A percentile compares a stretch with the other conserved stretches of the same genome.
These are phyloP conservation scores for Cruciata laevipes DNA, from an alignment of 257 asterid species.

Conservation along the genomic window DNA sequence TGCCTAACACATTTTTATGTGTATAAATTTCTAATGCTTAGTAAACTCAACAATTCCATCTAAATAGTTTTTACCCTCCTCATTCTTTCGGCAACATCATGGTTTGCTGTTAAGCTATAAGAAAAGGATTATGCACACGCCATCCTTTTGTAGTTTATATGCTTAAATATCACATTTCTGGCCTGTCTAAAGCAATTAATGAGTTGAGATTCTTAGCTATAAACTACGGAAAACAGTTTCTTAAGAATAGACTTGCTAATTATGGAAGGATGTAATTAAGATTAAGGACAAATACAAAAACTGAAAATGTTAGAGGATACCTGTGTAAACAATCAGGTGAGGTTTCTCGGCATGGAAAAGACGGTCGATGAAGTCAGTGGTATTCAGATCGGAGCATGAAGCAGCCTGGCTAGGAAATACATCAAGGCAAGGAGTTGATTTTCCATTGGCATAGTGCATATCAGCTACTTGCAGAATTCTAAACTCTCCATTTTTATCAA, in stretches of 20 bases:
- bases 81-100: background rate
- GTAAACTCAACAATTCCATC: background rate
- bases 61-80: background rate
- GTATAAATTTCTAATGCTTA: background rate
- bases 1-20: background rate
- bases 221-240: background rate
- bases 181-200: background rate
- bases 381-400: constrained; percentile 83
- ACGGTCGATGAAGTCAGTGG: constrained; percentile 72
- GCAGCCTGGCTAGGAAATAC: constrained; percentile 53
- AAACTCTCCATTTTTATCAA: constrained; percentile 61
- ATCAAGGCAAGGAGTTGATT: constrained; percentile 55
- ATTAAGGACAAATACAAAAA: background rate
- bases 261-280: background rate
- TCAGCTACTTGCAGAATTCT: constrained; percentile 91
- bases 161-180: background rate
- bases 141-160: background rate
- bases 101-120: background rate
- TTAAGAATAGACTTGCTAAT: background rate
- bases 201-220: background rate
- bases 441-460: constrained; percentile 82
- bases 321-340: constrained; percentile 74
- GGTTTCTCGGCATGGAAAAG: constrained; percentile 71
- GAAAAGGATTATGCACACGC: background rate
- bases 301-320: constrained; percentile 16